phyloP scores from a whole-genome alignment of 768 basidiomycete genomes.

The Phlebiopsis flavidoalba region DNA sequence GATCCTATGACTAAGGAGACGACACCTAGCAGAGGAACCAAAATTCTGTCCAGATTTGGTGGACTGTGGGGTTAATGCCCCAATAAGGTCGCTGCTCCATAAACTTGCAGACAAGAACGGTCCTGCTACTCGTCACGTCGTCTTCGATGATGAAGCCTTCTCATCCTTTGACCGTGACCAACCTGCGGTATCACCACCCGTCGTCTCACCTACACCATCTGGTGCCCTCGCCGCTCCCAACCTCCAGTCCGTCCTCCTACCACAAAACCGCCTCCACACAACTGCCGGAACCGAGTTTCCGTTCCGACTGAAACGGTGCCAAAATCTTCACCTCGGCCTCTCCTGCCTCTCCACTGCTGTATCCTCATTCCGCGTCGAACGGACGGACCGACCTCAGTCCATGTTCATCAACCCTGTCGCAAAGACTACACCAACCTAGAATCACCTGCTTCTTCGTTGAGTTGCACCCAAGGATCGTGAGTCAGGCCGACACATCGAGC shows the following conservation, averaged over 20 bases:
- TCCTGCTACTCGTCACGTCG: constrained; percentile 20
- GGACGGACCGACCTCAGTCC: constrained; percentile 71
- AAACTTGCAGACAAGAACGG: constrained; percentile 15
- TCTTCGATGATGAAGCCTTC: constrained; percentile 16
- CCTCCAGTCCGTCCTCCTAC: neutral
- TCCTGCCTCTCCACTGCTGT: constrained; percentile 15
- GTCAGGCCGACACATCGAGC: constrained; percentile 34
- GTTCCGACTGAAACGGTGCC: neutral
- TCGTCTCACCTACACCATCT: neutral
- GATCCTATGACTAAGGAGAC: constrained; percentile 13
- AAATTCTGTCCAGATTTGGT: constrained; percentile 83
- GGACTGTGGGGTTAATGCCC: constrained; percentile 57
- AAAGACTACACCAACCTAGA: constrained; percentile 38
- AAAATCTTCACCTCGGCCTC: neutral
- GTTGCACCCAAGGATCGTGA: constrained; percentile 29
- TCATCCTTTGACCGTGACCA: neutral
- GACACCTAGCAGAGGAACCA: constrained; percentile 49
- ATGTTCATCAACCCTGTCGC: constrained; percentile 63
- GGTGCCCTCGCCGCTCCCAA: neutral
- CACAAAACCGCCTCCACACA: constrained; percentile 18
- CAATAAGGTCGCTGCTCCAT: constrained; percentile 9
- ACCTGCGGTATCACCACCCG: neutral
- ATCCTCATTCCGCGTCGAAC: constrained; percentile 23
- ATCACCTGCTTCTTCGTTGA: constrained; percentile 28
- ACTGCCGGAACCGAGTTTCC: constrained; percentile 27